These are phyloP conservation scores for Eucalyptus microcorys DNA, from an alignment of 345 rosid genomes.

Conservation along the genomic window DNA sequence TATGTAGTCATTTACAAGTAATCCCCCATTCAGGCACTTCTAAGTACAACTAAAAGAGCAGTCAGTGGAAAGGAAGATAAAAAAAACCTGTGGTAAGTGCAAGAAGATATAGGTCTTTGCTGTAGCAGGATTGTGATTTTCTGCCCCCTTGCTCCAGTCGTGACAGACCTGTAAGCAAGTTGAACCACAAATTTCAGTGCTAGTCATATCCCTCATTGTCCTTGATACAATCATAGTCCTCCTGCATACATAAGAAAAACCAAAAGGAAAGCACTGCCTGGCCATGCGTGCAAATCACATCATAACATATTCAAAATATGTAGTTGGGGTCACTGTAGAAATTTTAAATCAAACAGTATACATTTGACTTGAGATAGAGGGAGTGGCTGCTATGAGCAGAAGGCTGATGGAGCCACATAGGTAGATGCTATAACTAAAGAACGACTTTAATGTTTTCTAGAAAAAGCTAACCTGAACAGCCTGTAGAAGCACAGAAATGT, in stretches of 20 bases:
- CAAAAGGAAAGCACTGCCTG: background rate
- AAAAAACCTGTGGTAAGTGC: constrained; percentile 47
- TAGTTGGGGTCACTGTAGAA: background rate
- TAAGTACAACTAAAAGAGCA: background rate
- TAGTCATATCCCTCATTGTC: background rate
- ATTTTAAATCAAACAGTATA: background rate
- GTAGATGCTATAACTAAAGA: background rate
- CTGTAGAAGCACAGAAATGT: background rate
- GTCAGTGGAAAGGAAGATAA: background rate
- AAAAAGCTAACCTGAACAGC: background rate
- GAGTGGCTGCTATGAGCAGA: background rate
- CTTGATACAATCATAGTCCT: background rate
- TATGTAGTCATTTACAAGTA: background rate
- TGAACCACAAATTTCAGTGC: background rate
- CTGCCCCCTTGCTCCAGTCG: constrained; percentile 92
- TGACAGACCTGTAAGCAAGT: constrained; percentile 45
- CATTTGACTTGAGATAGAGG: background rate
- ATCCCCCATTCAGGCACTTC: background rate
- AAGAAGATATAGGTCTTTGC: constrained; percentile 46
- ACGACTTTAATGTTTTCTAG: background rate
- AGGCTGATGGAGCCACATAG: background rate
- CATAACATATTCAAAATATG: background rate
- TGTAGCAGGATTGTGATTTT: constrained; percentile 64
- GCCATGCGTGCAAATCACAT: background rate
- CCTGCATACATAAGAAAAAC: background rate